Conservation (phyloP, 352 stramenopile genomes). For the Phytophthora multivora region DNA sequence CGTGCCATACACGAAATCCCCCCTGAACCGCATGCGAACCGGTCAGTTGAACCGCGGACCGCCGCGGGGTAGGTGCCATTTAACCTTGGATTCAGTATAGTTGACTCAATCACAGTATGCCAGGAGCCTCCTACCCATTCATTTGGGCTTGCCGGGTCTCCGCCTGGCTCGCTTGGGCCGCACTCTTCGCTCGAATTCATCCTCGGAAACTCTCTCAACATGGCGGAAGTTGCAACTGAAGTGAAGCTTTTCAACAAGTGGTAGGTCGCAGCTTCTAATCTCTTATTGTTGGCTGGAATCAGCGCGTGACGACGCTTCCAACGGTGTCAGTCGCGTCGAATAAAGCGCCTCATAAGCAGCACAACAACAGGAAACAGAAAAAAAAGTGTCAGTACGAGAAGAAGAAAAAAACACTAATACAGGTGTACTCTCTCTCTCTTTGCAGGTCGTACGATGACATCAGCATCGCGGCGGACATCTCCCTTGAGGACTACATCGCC, state of each 20-base stretch:
- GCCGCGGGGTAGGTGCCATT: constrained; percentile 16
- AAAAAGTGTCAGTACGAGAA: background rate
- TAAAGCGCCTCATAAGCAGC: background rate
- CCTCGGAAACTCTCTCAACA: constrained; percentile 90
- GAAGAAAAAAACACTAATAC: constrained; percentile 25
- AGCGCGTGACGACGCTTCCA: background rate
- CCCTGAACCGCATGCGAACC: constrained; percentile 10
- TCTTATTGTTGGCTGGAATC: background rate
- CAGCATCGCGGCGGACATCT: constrained; percentile 97
- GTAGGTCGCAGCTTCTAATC: constrained; percentile 51
- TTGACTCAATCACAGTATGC: constrained; percentile 66
- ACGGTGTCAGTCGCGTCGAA: background rate
- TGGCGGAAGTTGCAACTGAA: constrained; percentile 93
- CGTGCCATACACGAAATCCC: constrained; percentile 1
- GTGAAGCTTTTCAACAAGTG: constrained; percentile 96
- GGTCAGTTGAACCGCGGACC: constrained; percentile 27
- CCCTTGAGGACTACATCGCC: constrained; percentile 99
- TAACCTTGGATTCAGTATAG: constrained; percentile 54
- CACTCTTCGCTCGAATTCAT: constrained; percentile 62
- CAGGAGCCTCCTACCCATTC: constrained; percentile 81
- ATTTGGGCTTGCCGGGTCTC: constrained; percentile 44
- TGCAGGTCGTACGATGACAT: constrained; percentile 98
- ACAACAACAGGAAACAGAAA: constrained; percentile 4
- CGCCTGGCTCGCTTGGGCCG: constrained; percentile 9
- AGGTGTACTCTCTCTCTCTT: constrained; percentile 5